phyloP scores from a whole-genome alignment of 2,329 filamentous ascomycete species.

The Furcasterigmium furcatum region DNA sequence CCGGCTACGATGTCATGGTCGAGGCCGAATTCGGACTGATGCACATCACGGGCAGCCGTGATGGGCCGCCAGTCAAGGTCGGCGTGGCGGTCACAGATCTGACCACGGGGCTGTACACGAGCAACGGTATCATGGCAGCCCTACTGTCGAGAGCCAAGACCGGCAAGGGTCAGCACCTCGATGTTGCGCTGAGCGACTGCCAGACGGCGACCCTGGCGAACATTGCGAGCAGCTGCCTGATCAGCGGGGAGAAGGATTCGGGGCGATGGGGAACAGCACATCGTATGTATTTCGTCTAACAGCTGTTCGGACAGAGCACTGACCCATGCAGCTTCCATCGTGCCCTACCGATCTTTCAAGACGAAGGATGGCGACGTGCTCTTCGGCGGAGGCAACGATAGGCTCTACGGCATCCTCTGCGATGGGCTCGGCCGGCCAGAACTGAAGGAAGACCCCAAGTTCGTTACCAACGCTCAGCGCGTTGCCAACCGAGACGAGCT shows the following conservation, averaged over 20 bases:
- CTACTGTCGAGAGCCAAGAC: constrained; percentile 72
- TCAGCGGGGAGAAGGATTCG: constrained; percentile 82
- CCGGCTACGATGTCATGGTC: constrained; percentile 99
- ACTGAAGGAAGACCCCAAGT: constrained; percentile 59
- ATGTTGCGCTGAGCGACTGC: constrained; percentile 87
- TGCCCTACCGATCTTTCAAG: constrained; percentile 85
- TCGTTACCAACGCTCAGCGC: constrained; percentile 57
- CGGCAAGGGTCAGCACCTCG: constrained; percentile 85
- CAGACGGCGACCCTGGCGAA: constrained; percentile 95
- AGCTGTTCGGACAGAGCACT: constrained; percentile 3
- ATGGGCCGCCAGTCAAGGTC: constrained; percentile 92
- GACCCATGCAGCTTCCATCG: constrained; percentile 73
- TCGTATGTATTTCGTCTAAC: constrained; percentile 50
- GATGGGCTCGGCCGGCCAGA: constrained; percentile 54
- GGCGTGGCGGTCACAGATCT: constrained; percentile 96
- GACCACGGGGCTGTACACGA: constrained; percentile 92
- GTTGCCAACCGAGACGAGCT: constrained; percentile 72
- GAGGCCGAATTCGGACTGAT: constrained; percentile 97
- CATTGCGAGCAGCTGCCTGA: constrained; percentile 86
- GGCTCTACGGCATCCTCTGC: constrained; percentile 64
- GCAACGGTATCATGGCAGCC: constrained; percentile 93
- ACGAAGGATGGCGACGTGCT: constrained; percentile 70
- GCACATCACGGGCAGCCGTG: constrained; percentile 91
- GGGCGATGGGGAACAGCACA: constrained; percentile 97
- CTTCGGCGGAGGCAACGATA: constrained; percentile 70